Base-by-base conservation (phyloP, 148 eudicot species). In the Amaranthus palmeri region DNA sequence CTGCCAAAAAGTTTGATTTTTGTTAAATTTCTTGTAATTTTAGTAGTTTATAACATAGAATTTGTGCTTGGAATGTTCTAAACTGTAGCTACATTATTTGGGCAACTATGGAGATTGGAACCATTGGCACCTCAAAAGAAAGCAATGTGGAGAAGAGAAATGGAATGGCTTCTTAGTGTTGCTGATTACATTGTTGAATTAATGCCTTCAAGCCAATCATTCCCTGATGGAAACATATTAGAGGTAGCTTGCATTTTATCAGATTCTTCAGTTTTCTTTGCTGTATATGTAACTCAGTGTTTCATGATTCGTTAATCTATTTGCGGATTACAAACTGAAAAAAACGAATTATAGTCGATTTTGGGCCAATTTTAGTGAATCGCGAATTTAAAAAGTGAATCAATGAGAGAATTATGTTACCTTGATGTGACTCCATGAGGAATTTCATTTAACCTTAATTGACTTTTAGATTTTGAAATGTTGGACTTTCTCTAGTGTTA, bases 31-130 rank as follows among this genome's bases (percentile, higher is more conserved):
- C 5, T 7, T 5, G 4, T 1, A 55, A 5, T 14, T 55, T n/a
- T 25, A 5, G 40, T 56, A 56, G 18, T 15, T 56, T 6, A 10
- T 10, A n/a, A 17, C 8, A 25, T 13, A 4, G 36, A 18, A 10
- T 43, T 8, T 53, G 41, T 44, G 10, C 17, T 42, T 56, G 50
- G 68, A 61, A 4, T 76, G 25, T 68, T 25, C 48, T 25, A 48
- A 25, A 68, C 59, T 76, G 71, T 79, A 89, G 95, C 91, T 54
- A 85, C 89, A 64, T 45, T 84, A 55, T 88, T 88, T 79, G 92
- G 88, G 75, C 85, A 88, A 79, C 79, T 86, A 17, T 86, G 89
- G 88, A 84, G 83, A 72, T 71, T 88, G 50, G 89, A 88, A 69
- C 92, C 92, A 43, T 11, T 88, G 56, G 72, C 76, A 14, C 53